A percentile compares a stretch with the other conserved stretches of the same genome.
phyloP scores from a whole-genome alignment of 2,329 filamentous ascomycete genomes.

The Gaeumannomyces tritici region DNA sequence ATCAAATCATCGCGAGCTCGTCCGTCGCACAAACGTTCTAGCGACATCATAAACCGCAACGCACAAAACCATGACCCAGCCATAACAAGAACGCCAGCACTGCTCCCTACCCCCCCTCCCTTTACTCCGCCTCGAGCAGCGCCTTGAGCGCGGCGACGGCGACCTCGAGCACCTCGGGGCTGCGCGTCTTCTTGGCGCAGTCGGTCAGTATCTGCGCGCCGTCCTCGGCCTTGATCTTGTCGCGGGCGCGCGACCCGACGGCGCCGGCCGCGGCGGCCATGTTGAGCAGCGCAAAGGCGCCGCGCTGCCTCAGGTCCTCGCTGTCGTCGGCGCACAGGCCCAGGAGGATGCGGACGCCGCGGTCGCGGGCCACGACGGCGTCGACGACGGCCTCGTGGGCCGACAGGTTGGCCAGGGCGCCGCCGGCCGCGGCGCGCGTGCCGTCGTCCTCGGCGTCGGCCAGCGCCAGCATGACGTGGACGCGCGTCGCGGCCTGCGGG shows the following conservation, averaged over 20 bases:
- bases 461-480: conserved; percentile 80
- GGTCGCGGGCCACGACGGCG: conserved; percentile 59
- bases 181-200: conserved; percentile 58
- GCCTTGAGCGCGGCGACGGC: conserved; percentile 66
- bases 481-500: conserved; percentile 54
- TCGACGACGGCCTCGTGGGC: conserved; percentile 66
- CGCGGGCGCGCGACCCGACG: conserved; percentile 49
- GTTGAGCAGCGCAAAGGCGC: conserved; percentile 66
- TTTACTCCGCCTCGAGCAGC: conserved; percentile 3
- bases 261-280: conserved; percentile 59
- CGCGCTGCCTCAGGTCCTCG: conserved; percentile 61
- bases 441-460: conserved; percentile 75
- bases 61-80: no score
- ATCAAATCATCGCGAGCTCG: no score
- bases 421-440: conserved; percentile 76
- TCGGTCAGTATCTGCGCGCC: conserved; percentile 61
- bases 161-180: conserved; percentile 59
- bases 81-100: no score
- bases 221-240: conserved; percentile 49
- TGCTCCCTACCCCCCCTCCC: no score
- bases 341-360: conserved; percentile 71
- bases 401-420: conserved; percentile 77
- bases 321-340: conserved; percentile 65
- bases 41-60: no score
- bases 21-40: no score